These are phyloP conservation scores for Cryptosporidium canis DNA, from an alignment of 169 alveolate genomes.

Conservation along the genomic window DNA sequence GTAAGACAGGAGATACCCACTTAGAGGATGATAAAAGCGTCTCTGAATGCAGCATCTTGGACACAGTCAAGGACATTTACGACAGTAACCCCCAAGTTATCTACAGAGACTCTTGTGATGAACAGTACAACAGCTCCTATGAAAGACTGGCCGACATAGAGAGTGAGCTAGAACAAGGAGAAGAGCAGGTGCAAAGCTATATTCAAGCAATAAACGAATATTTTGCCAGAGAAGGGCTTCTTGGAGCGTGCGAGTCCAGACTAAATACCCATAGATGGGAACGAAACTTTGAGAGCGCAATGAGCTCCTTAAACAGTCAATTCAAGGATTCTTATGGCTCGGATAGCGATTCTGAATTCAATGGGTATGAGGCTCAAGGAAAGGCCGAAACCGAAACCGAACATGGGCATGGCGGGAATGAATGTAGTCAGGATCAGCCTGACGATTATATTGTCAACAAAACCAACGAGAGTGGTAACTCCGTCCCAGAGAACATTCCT, in stretches of 20 bases:
- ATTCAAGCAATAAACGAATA: constrained; percentile 36
- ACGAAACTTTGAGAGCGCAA: constrained; percentile 28
- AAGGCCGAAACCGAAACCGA: not conserved
- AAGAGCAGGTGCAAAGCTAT: constrained; percentile 25
- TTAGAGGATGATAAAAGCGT: not conserved
- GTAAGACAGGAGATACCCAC: not conserved
- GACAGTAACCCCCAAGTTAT: constrained; percentile 5
- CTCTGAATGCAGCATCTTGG: constrained; percentile 16
- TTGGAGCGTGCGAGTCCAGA: constrained; percentile 24
- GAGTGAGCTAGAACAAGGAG: constrained; percentile 9
- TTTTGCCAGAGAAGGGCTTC: constrained; percentile 14
- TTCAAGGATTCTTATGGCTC: not conserved
- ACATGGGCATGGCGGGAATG: no score
- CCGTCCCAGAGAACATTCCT: no score
- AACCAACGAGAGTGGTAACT: no score
- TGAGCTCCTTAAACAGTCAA: constrained; percentile 36
- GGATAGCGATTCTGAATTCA: not conserved
- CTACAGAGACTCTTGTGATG: not conserved
- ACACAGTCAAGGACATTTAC: constrained; percentile 17
- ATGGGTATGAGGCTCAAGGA: not conserved
- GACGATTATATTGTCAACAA: no score
- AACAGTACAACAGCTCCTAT: not conserved
- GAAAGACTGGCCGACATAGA: constrained; percentile 14
- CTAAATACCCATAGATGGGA: constrained; percentile 61
- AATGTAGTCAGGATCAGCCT: no score